These are phyloP conservation scores for Hyaloperonospora brassicae DNA, from an alignment of 352 stramenopile species.

Conservation along the genomic window DNA sequence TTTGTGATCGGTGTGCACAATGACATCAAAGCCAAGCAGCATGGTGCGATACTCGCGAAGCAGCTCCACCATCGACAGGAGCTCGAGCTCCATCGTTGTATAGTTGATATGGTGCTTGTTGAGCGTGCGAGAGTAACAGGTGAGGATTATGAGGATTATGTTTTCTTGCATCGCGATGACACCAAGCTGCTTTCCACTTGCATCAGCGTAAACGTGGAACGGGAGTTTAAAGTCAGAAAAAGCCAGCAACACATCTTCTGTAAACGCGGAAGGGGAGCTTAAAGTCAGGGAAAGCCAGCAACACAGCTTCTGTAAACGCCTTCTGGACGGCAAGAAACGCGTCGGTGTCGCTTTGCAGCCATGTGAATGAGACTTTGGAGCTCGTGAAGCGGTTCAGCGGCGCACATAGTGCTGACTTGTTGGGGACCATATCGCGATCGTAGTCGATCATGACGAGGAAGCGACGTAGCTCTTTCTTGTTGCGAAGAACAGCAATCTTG, in stretches of 20 bases:
- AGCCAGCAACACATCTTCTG: too few relatives aligned
- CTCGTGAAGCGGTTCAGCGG: conserved; percentile 2
- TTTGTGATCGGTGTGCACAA: conserved; percentile 3
- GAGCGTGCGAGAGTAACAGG: not conserved
- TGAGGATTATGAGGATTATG: not conserved
- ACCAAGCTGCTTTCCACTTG: conserved; percentile 2
- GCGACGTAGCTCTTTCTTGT: conserved; percentile 2
- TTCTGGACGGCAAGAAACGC: not conserved
- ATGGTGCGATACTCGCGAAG: conserved; percentile 5
- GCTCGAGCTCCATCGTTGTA: conserved; percentile 4
- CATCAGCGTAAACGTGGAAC: not conserved
- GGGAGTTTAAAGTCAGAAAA: too few relatives aligned
- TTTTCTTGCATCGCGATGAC: not conserved
- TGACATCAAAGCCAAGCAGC: conserved; percentile 1
- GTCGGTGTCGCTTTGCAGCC: conserved; percentile 2
- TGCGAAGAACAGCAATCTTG: conserved; percentile 3
- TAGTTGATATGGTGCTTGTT: conserved; percentile 1
- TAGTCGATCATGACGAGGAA: conserved; percentile 8
- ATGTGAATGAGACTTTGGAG: not conserved
- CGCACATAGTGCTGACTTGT: conserved; percentile 1
- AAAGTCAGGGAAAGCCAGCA: conserved; percentile 5
- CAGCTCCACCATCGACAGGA: conserved; percentile 1
- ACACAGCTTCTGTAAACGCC: conserved; percentile 3
- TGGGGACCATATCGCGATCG: conserved; percentile 8
- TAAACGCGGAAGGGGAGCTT: not conserved